Evolutionary conservation across 805 yeast species (phyloP).

Genomic region (Yamadazyma akitaensis): DNA sequence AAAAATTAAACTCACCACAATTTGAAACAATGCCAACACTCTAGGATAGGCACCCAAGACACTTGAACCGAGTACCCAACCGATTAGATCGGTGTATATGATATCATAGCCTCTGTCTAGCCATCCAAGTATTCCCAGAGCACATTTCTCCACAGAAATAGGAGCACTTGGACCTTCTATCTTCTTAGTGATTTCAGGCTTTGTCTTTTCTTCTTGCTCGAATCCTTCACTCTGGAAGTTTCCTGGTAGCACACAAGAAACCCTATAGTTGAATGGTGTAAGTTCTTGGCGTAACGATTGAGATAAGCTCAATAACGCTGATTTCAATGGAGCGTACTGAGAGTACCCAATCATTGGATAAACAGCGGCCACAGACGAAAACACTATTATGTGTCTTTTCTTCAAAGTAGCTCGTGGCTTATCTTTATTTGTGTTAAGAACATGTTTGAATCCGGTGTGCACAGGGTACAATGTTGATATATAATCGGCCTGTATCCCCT

Average conservation of each 20-base stretch:
- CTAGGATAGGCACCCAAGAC: conserved; percentile 72
- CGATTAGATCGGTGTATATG: conserved; percentile 77
- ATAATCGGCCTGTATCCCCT: conserved; percentile 69
- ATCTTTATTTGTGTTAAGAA: conserved; percentile 16
- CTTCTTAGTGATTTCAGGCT: conserved; percentile 75
- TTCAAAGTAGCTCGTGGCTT: conserved; percentile 16
- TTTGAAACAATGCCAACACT: conserved; percentile 48
- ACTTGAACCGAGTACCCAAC: conserved; percentile 72
- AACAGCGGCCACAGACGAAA: conserved; percentile 75
- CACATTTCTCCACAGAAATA: conserved; percentile 63
- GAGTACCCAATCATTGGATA: conserved; percentile 90
- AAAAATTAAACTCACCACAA: conserved; percentile 32
- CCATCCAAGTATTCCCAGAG: conserved; percentile 52
- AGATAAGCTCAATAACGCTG: conserved; percentile 73
- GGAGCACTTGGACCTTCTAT: conserved; percentile 86
- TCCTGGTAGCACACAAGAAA: conserved; percentile 82
- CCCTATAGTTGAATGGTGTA: conserved; percentile 59
- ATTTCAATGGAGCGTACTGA: conserved; percentile 87
- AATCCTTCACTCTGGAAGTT: conserved; percentile 88
- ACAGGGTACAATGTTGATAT: conserved; percentile 66
- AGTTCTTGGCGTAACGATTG: conserved; percentile 82
- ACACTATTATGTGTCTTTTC: conserved; percentile 55
- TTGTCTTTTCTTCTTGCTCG: conserved; percentile 72
- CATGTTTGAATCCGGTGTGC: conserved; percentile 56
- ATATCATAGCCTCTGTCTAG: conserved; percentile 66